A percentile compares a stretch with the other conserved stretches of the same genome.
These are phyloP conservation scores for Leucoagaricus sp. DNA, from an alignment of 1,284 basidiomycete genomes.

Conservation along the genomic window DNA sequence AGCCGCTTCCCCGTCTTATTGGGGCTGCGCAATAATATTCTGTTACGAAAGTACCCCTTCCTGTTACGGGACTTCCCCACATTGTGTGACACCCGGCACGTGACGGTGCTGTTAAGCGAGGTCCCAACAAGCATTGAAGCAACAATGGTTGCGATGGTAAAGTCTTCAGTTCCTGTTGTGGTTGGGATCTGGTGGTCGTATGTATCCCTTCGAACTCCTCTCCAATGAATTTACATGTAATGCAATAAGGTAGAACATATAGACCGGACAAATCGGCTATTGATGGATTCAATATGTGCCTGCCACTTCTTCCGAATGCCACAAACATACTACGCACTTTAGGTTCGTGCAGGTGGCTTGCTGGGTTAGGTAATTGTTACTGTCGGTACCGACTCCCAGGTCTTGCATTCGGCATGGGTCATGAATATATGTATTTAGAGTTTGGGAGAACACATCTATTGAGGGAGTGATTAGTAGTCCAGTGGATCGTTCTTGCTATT, in stretches of 20 bases:
- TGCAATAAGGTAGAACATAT: neutral
- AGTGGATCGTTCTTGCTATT: no score
- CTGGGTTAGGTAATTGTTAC: neutral
- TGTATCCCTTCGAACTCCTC: no score
- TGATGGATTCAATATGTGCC: neutral
- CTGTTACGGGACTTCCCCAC: constrained; percentile 1
- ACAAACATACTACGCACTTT: constrained; percentile 2
- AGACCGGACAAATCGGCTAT: neutral
- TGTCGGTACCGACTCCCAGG: neutral
- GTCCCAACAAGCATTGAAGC: neutral
- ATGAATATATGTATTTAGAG: no score
- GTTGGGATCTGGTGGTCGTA: neutral
- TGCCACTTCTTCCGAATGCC: neutral
- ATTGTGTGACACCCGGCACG: neutral
- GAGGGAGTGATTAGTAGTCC: no score
- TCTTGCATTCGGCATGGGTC: no score
- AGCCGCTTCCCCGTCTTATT: neutral
- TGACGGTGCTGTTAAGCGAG: neutral
- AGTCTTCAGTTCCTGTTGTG: neutral
- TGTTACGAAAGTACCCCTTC: constrained; percentile 7
- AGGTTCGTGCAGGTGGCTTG: neutral
- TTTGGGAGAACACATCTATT: no score
- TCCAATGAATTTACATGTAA: neutral
- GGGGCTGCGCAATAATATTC: neutral
- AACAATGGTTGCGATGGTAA: neutral